A percentile compares a stretch with the other conserved stretches of the same genome.
Evolutionary conservation across 805 yeast species (phyloP).

Genomic region (Lachancea nothofagi): DNA sequence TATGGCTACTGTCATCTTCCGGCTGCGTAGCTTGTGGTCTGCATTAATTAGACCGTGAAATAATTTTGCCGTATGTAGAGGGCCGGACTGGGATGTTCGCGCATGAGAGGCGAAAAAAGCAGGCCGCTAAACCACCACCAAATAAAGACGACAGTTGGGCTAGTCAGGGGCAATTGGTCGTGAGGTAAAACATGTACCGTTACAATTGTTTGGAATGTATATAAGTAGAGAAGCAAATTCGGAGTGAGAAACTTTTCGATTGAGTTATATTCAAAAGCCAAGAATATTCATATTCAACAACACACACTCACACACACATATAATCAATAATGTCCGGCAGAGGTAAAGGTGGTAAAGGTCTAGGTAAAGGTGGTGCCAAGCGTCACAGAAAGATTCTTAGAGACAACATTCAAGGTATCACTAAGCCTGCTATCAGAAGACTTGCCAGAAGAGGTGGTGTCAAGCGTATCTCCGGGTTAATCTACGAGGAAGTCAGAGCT

Average conservation of each 20-base stretch:
- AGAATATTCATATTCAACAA: too few relatives aligned
- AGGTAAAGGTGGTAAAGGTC: constrained; percentile 99
- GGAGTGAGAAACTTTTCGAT: too few relatives aligned
- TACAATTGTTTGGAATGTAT: too few relatives aligned
- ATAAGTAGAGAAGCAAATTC: too few relatives aligned
- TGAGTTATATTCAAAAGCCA: too few relatives aligned
- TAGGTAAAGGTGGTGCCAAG: constrained; percentile 99
- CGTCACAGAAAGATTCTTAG: constrained; percentile 99
- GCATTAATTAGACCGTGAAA: neutral
- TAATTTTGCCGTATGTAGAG: neutral
- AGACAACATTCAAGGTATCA: constrained; percentile 98
- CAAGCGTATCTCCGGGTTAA: constrained; percentile 97
- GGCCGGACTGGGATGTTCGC: neutral
- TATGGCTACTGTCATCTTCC: too few relatives aligned
- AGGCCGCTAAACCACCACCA: neutral
- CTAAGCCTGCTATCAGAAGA: constrained; percentile 99
- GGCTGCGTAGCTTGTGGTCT: constrained; percentile 6
- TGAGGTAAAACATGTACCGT: too few relatives aligned
- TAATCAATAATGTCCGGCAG: constrained; percentile 78
- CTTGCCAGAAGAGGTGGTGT: constrained; percentile 99
- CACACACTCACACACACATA: constrained; percentile 4
- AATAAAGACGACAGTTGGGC: neutral
- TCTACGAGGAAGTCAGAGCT: constrained; percentile 97
- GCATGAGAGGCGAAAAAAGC: neutral
- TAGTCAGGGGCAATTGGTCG: too few relatives aligned